Conservation (phyloP, 2,329 filamentous ascomycete genomes). For the Colletotrichum scovillei region DNA sequence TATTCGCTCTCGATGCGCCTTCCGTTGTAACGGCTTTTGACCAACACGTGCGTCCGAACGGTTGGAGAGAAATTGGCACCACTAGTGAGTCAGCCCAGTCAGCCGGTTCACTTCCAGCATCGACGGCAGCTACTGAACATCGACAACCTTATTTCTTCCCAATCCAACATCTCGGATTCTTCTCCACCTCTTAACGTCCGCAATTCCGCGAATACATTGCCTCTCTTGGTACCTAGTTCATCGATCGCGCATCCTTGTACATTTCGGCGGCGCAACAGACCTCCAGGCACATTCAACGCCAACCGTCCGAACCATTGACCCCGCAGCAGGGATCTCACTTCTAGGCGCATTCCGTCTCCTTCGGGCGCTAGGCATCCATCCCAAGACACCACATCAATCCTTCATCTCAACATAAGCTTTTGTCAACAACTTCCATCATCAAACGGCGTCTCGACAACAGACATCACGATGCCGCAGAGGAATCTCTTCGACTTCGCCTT, state of each 20-base stretch:
- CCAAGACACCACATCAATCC: neutral
- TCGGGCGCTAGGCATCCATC: neutral
- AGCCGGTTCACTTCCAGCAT: neutral
- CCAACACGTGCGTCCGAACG: neutral
- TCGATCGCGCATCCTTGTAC: neutral
- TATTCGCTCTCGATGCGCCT: no score
- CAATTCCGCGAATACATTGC: neutral
- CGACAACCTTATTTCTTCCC: neutral
- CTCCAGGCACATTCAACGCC: neutral
- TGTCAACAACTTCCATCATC: neutral
- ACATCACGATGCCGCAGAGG: slow-evolving; percentile 16
- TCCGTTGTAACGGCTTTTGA: neutral
- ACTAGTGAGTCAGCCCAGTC: neutral
- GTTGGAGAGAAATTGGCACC: neutral
- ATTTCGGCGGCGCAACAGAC: neutral
- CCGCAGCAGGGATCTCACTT: neutral
- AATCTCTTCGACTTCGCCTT: slow-evolving; percentile 22
- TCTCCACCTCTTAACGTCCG: neutral
- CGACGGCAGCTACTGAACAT: neutral
- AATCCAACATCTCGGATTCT: neutral
- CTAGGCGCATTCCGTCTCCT: neutral
- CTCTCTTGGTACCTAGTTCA: neutral
- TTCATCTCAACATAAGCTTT: neutral
- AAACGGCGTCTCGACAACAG: neutral
- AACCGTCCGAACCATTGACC: neutral